Evolutionary conservation across 768 basidiomycete species (phyloP), one percentile per base, ranked within the genome.

Genomic region (Boletus pseudo-olivaceus): DNA sequence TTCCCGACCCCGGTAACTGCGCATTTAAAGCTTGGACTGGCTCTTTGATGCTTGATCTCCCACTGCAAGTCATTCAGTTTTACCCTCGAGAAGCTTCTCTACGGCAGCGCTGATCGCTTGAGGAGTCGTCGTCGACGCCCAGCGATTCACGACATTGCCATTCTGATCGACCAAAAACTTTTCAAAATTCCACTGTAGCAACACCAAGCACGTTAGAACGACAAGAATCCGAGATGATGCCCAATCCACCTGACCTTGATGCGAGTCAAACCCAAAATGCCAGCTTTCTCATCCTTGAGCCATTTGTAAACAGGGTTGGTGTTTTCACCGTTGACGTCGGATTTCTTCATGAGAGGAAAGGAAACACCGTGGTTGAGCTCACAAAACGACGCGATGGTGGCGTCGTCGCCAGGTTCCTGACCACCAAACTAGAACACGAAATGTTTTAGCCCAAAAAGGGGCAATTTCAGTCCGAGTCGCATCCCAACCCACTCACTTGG

Each of bases 341-440:
- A 88, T 74, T 96, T 98, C 75, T 84, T 88, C 85, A 91, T 90
- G 47, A 98, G 73, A 11, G 91, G 91, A 78, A 96, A 96, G 7
- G 82, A 83, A 27, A 98, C 93, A 17, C 91, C 91, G 67, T 94
- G 85, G 76, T 94, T 96, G 57, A 83, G 64, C 47, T 81, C 74
- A 74, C 91, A 93, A 71, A 88, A 90, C 64, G 83, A 75, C 19
- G 76, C 78, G 61, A 95, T 88, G 40, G 80, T 79, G n/a, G 78
- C 78, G 62, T 95, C 92, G 32, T 80, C 76, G n/a, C 80, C 86
- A 0, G 93, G 93, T 63, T 95, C 93, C 73, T 95, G 93, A 0
- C 81, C 80, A 51, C 84, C 89, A 63, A 96, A 95, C 85, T 95
- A 58, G 19, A 44, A 7, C 9, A 30, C 15, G 19, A 34, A 10